phyloP scores from a whole-genome alignment of 2,329 filamentous ascomycete species.

The Fonsecaea multimorphosa region DNA sequence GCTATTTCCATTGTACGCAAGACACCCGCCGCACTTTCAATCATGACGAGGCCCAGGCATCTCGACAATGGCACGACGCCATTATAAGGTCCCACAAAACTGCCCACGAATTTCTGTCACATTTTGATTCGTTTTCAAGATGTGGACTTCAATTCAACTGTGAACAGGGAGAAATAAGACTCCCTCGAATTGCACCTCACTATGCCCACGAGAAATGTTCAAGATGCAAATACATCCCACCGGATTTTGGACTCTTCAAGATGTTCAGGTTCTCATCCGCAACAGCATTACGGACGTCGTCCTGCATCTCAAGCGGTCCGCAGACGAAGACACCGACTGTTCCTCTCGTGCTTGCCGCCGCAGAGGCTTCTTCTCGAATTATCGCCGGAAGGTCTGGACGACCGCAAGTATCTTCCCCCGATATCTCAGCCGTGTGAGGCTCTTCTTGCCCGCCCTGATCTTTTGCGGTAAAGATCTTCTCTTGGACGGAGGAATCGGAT shows the following conservation, averaged over 20 bases:
- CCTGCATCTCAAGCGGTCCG: slow-evolving; percentile 54
- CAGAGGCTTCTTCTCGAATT: slow-evolving; percentile 39
- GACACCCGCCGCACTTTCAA: too few relatives aligned
- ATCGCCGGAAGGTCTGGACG: slow-evolving; percentile 17
- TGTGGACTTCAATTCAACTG: too few relatives aligned
- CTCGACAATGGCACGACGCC: too few relatives aligned
- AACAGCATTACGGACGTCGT: slow-evolving; percentile 57
- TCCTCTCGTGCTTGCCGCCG: slow-evolving; percentile 32
- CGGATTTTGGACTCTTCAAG: slow-evolving; percentile 41
- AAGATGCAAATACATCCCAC: slow-evolving; percentile 55
- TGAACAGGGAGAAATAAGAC: too few relatives aligned
- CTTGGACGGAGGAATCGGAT: slow-evolving; percentile 37
- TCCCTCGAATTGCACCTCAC: background rate
- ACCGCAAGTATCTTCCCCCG: slow-evolving; percentile 38
- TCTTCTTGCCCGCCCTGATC: slow-evolving; percentile 16
- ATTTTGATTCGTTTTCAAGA: too few relatives aligned
- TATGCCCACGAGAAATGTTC: slow-evolving; percentile 56
- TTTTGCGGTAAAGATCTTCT: slow-evolving; percentile 35
- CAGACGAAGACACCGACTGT: slow-evolving; percentile 50
- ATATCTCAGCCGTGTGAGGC: slow-evolving; percentile 41
- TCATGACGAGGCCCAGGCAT: too few relatives aligned
- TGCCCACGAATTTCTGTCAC: too few relatives aligned
- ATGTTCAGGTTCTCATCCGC: slow-evolving; percentile 51
- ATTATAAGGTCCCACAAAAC: too few relatives aligned
- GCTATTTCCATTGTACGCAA: too few relatives aligned